A percentile compares a stretch with the other conserved stretches of the same genome.
Conservation (phyloP, 2,329 filamentous ascomycete species). For the Fusarium vanettenii region DNA sequence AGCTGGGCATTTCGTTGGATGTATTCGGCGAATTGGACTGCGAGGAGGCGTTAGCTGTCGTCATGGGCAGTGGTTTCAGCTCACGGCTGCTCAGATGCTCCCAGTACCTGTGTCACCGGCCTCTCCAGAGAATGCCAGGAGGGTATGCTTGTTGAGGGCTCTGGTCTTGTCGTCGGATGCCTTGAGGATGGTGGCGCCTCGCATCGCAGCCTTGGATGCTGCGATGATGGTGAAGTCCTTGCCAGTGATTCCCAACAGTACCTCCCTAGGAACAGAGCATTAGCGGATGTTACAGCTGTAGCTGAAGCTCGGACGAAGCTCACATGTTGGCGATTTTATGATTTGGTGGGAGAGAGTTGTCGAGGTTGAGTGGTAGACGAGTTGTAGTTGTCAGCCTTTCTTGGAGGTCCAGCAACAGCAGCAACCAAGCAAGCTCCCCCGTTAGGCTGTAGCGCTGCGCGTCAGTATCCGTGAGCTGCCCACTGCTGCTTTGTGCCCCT, state of each 20-base stretch:
- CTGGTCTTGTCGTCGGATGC: constrained; percentile 96
- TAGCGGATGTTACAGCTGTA: constrained; percentile 23
- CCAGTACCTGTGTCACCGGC: constrained; percentile 87
- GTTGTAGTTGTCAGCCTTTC: constrained; percentile 39
- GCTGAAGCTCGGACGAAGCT: constrained; percentile 25
- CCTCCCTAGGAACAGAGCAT: constrained; percentile 75
- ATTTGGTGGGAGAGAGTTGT: constrained; percentile 20
- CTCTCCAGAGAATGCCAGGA: constrained; percentile 96
- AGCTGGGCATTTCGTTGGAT: constrained; percentile 98
- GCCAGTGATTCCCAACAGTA: constrained; percentile 96
- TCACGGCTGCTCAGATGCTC: background rate
- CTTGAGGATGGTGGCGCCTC: constrained; percentile 96
- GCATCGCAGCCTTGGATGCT: constrained; percentile 97
- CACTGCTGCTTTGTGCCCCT: constrained; percentile 44
- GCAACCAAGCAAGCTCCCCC: constrained; percentile 39
- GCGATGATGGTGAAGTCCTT: constrained; percentile 99
- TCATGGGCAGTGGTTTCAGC: constrained; percentile 9
- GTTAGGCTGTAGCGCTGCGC: constrained; percentile 54
- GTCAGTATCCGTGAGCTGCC: constrained; percentile 46
- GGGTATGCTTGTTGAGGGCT: constrained; percentile 88
- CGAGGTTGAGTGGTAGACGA: constrained; percentile 29
- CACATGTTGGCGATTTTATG: constrained; percentile 42
- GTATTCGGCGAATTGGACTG: constrained; percentile 99
- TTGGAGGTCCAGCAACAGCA: constrained; percentile 38
- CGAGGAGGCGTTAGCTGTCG: constrained; percentile 36